phyloP scores from a whole-genome alignment of 306 rosid species.

The Sindora glabra region DNA sequence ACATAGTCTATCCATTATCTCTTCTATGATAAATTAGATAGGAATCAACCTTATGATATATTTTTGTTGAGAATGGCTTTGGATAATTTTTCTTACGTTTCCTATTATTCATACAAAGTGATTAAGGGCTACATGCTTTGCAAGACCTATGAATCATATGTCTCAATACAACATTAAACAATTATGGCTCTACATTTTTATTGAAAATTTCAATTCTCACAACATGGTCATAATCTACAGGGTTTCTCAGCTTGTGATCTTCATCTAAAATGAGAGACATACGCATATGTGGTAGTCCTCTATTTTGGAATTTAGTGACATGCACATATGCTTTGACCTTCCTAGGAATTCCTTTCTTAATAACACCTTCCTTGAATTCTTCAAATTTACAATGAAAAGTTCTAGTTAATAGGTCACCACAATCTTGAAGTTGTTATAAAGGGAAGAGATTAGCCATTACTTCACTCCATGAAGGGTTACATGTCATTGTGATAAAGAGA shows the following conservation, averaged over 20 bases:
- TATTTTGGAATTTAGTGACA: not conserved
- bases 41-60: not conserved
- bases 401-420: not conserved
- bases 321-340: not conserved
- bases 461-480: too few species aligned
- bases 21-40: not conserved
- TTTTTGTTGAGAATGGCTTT: not conserved
- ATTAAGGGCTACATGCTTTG: not conserved
- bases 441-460: not conserved
- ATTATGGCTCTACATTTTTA: not conserved
- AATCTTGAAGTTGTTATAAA: not conserved
- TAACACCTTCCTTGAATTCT: not conserved
- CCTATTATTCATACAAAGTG: not conserved
- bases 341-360: not conserved
- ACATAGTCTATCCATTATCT: not conserved
- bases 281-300: not conserved
- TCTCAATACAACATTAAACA: not conserved
- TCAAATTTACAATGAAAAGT: not conserved
- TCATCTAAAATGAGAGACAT: not conserved
- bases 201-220: not conserved
- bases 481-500: not conserved
- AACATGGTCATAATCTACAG: not conserved
- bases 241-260: not conserved
- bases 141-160: conserved; percentile 9
- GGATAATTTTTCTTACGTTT: not conserved